Evolutionary conservation across 805 yeast genomes (phyloP).

Genomic region (Isabelozyma gotoi): DNA sequence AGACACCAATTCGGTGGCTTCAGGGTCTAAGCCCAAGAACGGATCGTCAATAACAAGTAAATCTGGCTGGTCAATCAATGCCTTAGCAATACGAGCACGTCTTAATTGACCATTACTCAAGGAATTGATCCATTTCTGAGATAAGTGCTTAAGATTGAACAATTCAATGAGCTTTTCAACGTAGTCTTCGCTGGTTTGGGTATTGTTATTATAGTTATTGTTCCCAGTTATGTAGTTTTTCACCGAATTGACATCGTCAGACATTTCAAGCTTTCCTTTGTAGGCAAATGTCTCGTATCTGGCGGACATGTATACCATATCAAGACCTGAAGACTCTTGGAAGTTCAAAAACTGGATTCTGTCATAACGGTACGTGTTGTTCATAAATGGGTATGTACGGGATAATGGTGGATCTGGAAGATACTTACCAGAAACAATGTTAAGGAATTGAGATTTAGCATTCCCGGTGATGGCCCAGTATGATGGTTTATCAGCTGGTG

Average conservation of each 20-base stretch:
- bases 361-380: constrained; percentile 24
- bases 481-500: constrained; percentile 12
- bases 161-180: constrained; percentile 45
- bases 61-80: constrained; percentile 63
- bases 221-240: constrained; percentile 56
- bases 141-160: constrained; percentile 56
- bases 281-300: constrained; percentile 73
- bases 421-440: constrained; percentile 55
- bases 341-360: constrained; percentile 33
- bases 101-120: constrained; percentile 93
- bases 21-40: constrained; percentile 85
- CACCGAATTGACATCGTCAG: constrained; percentile 67
- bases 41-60: constrained; percentile 85
- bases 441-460: constrained; percentile 53
- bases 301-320: constrained; percentile 75
- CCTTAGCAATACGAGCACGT: constrained; percentile 81
- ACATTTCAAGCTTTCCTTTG: constrained; percentile 60
- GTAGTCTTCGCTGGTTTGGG: constrained; percentile 15
- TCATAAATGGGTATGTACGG: constrained; percentile 54
- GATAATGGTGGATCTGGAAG: constrained; percentile 52
- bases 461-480: constrained; percentile 40
- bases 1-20: constrained; percentile 61
- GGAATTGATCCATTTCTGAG: constrained; percentile 78
- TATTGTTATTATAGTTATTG: constrained; percentile 45
- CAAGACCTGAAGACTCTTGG: constrained; percentile 34